Evolutionary conservation across 345 rosid species (phyloP), one percentile per base, ranked within the genome.

Genomic region (Lagerstroemia speciosa): DNA sequence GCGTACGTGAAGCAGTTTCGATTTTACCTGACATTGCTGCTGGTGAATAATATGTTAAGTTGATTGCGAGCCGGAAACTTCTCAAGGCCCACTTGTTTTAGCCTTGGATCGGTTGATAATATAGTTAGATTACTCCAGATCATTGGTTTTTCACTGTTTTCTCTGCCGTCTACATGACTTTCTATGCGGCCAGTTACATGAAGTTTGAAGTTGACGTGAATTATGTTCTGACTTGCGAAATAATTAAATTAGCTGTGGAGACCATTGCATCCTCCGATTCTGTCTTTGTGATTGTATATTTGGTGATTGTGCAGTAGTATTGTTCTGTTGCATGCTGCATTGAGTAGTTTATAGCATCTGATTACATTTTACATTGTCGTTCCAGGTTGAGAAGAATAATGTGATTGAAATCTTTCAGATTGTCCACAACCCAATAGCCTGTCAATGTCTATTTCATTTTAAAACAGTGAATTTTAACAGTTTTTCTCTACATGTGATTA

Each of bases 21-120:
- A 14, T 64, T 36, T 64, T 34, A 60, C 70, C 29, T n/a, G 60
- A 53, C n/a, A 53, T 58, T 6, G 12, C 32, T 58, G 63, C 34
- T 19, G 34, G 60, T 53, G 60, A 53, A 53, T 53, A 53, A 53
- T 53, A n/a, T 53, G 29, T 8, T 22, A 43, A 45, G 16, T 24
- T 53, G 12, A 53, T n/a, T 24, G n/a, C 60, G 10, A 53, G 30
- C 60, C 5, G 24, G 8, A 48, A 48, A 48, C 55, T 48, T 48
- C 24, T 19, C 55, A 48, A 48, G 26, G 55, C 55, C 55, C 26
- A 24, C 24, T n/a, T 5, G 12, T 24, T 53, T 53, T 53, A 53
- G 53, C 22, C 24, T 3, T 22, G 17, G 60, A 53, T 53, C 29
- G 60, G 29, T 19, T 22, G 27, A 24, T 24, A 22, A n/a, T 3